A percentile compares a stretch with the other conserved stretches of the same genome.
Evolutionary conservation across 2,329 filamentous ascomycete species (phyloP).

Genomic region (Lachnellula arida): DNA sequence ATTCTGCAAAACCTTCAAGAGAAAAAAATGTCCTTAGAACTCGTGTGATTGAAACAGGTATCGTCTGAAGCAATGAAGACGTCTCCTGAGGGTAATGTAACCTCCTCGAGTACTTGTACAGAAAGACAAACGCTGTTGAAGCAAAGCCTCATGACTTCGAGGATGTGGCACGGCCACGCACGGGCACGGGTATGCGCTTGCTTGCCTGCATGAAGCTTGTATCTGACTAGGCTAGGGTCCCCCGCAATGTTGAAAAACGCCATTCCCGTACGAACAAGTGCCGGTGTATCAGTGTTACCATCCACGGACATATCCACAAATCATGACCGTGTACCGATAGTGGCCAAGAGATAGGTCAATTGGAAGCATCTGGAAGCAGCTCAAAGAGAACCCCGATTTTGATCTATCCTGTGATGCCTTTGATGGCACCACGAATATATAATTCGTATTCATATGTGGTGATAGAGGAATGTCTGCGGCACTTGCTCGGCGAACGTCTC

Average conservation of each 20-base stretch:
- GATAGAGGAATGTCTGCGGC: not conserved
- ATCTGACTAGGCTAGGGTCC: not conserved
- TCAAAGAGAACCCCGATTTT: too few relatives aligned
- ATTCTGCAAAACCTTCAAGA: too few relatives aligned
- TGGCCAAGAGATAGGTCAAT: not conserved
- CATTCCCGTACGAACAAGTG: not conserved
- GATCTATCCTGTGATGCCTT: not conserved
- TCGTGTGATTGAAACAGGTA: too few relatives aligned
- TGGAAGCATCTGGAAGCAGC: too few relatives aligned
- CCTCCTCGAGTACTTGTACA: not conserved
- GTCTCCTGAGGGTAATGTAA: not conserved
- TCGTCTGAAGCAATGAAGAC: not conserved
- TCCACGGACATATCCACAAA: not conserved
- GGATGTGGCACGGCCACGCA: not conserved
- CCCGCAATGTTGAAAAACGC: not conserved
- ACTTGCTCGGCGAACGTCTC: not conserved
- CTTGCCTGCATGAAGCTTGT: not conserved
- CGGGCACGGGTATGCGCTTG: not conserved
- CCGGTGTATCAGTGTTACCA: not conserved
- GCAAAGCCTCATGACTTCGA: not conserved
- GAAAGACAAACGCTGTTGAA: not conserved
- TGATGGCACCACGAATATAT: not conserved
- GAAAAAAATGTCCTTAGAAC: too few relatives aligned
- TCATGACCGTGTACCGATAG: not conserved
- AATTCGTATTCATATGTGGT: not conserved